These are phyloP conservation scores for Trypanosoma boissoni DNA, from an alignment of 208 protist genomes.

Conservation along the genomic window DNA sequence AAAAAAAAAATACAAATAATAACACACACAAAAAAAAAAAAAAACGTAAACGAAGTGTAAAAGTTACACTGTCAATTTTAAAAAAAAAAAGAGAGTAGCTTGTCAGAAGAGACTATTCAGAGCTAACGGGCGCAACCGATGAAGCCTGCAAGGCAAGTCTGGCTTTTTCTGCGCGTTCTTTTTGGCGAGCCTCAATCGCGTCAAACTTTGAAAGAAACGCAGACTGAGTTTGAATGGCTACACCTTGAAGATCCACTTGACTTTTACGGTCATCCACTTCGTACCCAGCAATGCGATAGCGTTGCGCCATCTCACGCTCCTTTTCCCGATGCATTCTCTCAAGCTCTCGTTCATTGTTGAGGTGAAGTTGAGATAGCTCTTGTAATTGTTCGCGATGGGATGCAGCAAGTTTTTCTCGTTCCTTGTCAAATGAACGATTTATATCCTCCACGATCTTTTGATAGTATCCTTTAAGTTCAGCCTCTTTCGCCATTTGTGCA, in stretches of 20 bases:
- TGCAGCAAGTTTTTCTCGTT: conserved; percentile 39
- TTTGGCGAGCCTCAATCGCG: conserved; percentile 39
- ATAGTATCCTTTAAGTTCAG: conserved; percentile 48
- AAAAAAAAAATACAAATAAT: too few species aligned
- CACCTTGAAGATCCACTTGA: conserved; percentile 12
- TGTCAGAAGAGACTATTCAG: too few species aligned
- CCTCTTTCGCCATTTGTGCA: conserved; percentile 34
- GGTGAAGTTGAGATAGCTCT: conserved; percentile 56
- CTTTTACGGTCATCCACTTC: conserved; percentile 27
- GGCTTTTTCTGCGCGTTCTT: conserved; percentile 50
- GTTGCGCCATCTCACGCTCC: conserved; percentile 40
- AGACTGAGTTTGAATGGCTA: conserved; percentile 22
- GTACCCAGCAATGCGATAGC: conserved; percentile 26
- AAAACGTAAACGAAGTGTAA: too few species aligned
- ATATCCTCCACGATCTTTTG: conserved; percentile 44
- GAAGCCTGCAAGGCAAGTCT: conserved; percentile 29
- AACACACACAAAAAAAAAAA: conserved; percentile 2
- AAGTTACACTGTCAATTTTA: too few species aligned
- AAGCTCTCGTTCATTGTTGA: conserved; percentile 49
- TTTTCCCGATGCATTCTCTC: conserved; percentile 71
- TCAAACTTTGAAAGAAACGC: conserved; percentile 40
- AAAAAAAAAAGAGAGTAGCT: too few species aligned
- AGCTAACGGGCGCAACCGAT: too few species aligned
- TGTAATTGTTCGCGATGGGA: conserved; percentile 54
- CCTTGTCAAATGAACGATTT: conserved; percentile 32